These are phyloP conservation scores for Neurospora sp. DNA, from an alignment of 495 filamentous ascomycete genomes.

Conservation along the genomic window DNA sequence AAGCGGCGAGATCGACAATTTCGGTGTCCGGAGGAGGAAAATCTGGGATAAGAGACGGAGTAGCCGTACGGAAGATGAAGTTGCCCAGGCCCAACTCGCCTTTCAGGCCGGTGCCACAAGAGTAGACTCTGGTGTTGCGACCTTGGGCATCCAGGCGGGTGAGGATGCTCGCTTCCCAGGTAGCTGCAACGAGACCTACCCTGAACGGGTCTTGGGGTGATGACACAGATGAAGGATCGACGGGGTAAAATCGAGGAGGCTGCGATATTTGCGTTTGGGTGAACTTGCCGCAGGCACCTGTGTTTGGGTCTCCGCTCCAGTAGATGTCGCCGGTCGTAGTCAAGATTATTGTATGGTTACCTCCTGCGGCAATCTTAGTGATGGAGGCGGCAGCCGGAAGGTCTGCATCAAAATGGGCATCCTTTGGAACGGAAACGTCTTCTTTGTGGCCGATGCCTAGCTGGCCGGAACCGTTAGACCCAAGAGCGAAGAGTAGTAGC, in stretches of 20 bases:
- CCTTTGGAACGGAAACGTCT: constrained; percentile 59
- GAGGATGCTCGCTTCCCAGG: constrained; percentile 64
- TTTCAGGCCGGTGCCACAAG: constrained; percentile 53
- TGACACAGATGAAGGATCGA: constrained; percentile 13
- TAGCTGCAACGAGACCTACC: constrained; percentile 45
- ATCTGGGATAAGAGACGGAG: constrained; percentile 30
- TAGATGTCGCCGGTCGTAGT: constrained; percentile 46
- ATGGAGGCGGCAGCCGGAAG: constrained; percentile 9
- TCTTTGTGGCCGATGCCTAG: constrained; percentile 67
- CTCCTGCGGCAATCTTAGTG: constrained; percentile 52
- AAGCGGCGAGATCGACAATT: constrained; percentile 51
- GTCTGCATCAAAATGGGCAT: constrained; percentile 36
- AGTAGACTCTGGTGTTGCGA: constrained; percentile 38
- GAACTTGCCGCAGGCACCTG: constrained; percentile 42
- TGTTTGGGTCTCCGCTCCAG: constrained; percentile 49
- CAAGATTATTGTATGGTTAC: constrained; percentile 78
- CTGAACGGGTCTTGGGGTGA: constrained; percentile 5
- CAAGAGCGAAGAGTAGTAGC: constrained; percentile 62
- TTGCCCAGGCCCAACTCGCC: constrained; percentile 62
- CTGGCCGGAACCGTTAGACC: constrained; percentile 85
- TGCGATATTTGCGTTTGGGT: not conserved
- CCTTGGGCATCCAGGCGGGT: constrained; percentile 32
- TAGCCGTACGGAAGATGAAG: constrained; percentile 16
- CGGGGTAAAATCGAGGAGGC: constrained; percentile 10
- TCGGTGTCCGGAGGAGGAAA: constrained; percentile 49